Evolutionary conservation across 805 yeast species (phyloP), one percentile per base, ranked within the genome.

Genomic region (Zygotorulaspora sp.): DNA sequence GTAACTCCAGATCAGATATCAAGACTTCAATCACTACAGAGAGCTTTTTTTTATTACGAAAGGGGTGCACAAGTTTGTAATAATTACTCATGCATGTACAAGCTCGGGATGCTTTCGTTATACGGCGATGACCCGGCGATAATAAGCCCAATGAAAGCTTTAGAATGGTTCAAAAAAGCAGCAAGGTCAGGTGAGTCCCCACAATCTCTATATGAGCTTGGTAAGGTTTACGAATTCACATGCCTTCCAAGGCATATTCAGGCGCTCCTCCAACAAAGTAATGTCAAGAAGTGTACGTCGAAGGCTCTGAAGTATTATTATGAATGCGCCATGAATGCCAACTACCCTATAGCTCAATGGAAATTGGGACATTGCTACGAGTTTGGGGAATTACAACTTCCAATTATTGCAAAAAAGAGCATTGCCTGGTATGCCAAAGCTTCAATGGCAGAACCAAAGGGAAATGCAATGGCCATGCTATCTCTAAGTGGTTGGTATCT

Each of bases 401-500:
- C 64, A 2, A 65, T 75, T 1, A 77, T 78, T 47, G 71, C 84
- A 4, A 65, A 69, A 37, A 71, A 74, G 44, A 75, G 83, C 6
- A 70, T 83, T 33, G 82, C 82, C 10, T 84, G 90, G 89, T 84
- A 83, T 58, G 67, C 80, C 7, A 68, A 75, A 37, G 80, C 85
- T 3, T 86, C 88, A 2, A 41, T 38, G 12, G 47, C 43, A 13
- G 28, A 35, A 13, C 71, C 68, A 29, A 67, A 71, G 42, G 82
- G 80, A 11, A 80, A 81, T 49, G 70, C 80, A 0, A 75, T 79
- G 52, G 80, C 85, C 3, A 82, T 83, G 55, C 66, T 83, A 55
- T 86, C 85, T 0, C 61, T 83, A 23, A 75, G 83, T 42, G 88
- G 88, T 32, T 83, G 90, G 89, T 77, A 79, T 49, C 68, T 83